These are phyloP conservation scores for Neurospora sp. DNA, from an alignment of 495 filamentous ascomycete species.

Conservation along the genomic window DNA sequence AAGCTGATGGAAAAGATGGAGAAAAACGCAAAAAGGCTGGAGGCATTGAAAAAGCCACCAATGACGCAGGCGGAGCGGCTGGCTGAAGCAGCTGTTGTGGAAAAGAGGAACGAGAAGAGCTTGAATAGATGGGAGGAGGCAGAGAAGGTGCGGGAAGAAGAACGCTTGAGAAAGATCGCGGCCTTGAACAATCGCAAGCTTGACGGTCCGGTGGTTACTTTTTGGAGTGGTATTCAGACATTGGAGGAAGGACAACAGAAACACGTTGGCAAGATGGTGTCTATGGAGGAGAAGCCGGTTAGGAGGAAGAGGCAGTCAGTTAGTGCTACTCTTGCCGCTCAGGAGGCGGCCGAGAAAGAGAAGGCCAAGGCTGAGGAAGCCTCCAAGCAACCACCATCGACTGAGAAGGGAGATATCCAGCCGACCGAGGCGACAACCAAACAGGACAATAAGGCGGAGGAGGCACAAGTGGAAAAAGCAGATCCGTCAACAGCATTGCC, in stretches of 20 bases:
- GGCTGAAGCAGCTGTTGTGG: conserved; percentile 70
- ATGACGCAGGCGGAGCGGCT: conserved; percentile 89
- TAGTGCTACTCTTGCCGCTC: conserved; percentile 10
- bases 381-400: conserved; percentile 7
- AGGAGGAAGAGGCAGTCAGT: conserved; percentile 36
- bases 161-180: conserved; percentile 67
- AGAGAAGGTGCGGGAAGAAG: conserved; percentile 76
- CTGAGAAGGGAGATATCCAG: conserved; percentile 5
- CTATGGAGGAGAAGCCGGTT: conserved; percentile 44
- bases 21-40: conserved; percentile 69
- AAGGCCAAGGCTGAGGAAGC: conserved; percentile 12
- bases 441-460: neutral
- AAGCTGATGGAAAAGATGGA: conserved; percentile 79
- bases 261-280: conserved; percentile 59
- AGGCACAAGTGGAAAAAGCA: neutral
- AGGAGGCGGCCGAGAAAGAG: conserved; percentile 17
- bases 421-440: neutral
- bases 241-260: conserved; percentile 67
- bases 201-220: conserved; percentile 81
- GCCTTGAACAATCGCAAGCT: conserved; percentile 77
- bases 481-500: neutral
- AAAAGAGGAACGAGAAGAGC: conserved; percentile 80
- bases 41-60: conserved; percentile 58
- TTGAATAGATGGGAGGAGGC: conserved; percentile 89
- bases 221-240: conserved; percentile 81